Percentiles rank a stretch among this genome's conserved stretches.
phyloP scores from a whole-genome alignment of 495 filamentous ascomycete species.

The Penicillium cosmopolitanum region DNA sequence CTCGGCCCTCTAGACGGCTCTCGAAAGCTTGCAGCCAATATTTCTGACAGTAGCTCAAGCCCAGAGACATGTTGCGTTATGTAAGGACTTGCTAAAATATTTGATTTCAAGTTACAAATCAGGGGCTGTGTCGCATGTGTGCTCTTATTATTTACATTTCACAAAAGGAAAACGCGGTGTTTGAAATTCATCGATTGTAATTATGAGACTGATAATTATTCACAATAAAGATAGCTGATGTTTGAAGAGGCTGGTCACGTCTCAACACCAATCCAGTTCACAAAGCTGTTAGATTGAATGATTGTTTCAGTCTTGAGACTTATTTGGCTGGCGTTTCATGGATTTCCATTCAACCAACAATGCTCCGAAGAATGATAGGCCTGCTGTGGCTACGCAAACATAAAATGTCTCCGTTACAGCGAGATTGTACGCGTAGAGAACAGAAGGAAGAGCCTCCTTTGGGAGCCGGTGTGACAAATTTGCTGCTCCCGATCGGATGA shows the following conservation, averaged over 20 bases:
- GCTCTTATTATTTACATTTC: too few species aligned
- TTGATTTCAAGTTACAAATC: too few species aligned
- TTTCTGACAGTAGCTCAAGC: not conserved
- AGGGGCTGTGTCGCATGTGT: too few species aligned
- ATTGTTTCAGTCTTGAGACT: not conserved
- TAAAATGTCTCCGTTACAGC: constrained; percentile 70
- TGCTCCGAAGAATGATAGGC: constrained; percentile 62
- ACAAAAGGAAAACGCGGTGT: too few species aligned
- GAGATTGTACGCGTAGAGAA: constrained; percentile 71
- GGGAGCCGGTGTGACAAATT: constrained; percentile 56
- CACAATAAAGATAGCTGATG: not conserved
- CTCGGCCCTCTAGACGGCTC: not conserved
- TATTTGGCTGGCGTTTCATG: constrained; percentile 50
- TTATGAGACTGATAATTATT: not conserved
- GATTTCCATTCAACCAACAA: constrained; percentile 73
- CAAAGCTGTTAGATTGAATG: not conserved
- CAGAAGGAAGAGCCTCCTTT: constrained; percentile 48
- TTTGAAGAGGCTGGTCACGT: not conserved
- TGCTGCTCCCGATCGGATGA: constrained; percentile 69
- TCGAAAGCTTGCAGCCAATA: not conserved
- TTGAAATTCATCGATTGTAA: not conserved
- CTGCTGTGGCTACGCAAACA: constrained; percentile 64
- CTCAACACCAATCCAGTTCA: not conserved
- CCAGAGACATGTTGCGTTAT: constrained; percentile 13
- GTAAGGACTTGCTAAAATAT: not conserved